Percentiles rank a stretch among this genome's conserved stretches.
Conservation (phyloP, 805 yeast genomes). For the Blastobotrys mokoenaii region DNA sequence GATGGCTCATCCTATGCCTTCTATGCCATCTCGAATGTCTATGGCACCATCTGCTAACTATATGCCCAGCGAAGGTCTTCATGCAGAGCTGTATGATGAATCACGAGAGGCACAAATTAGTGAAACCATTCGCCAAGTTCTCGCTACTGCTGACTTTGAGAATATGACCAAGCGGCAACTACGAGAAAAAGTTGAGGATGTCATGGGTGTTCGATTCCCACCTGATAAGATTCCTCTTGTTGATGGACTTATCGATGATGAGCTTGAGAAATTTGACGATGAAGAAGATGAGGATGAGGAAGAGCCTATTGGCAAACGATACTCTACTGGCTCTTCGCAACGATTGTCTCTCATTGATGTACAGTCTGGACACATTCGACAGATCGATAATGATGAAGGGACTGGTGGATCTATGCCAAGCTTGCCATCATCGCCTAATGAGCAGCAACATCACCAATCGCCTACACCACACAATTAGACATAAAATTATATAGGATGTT, state of each 20-base stretch:
- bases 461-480: too few species aligned
- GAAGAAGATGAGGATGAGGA: conserved; percentile 3
- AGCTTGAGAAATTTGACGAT: conserved; percentile 21
- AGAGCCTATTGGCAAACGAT: too few species aligned
- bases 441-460: too few species aligned
- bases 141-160: conserved; percentile 27
- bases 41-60: neutral
- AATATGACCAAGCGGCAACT: conserved; percentile 30
- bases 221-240: conserved; percentile 25
- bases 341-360: too few species aligned
- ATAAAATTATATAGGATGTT: too few species aligned
- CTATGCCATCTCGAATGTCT: neutral
- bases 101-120: conserved; percentile 21
- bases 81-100: conserved; percentile 9
- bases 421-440: too few species aligned
- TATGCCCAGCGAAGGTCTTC: conserved; percentile 8
- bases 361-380: too few species aligned
- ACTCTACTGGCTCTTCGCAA: too few species aligned
- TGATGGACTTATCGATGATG: conserved; percentile 29
- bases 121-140: conserved; percentile 25
- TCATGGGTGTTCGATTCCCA: conserved; percentile 27
- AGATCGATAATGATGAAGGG: too few species aligned
- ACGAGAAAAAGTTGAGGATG: conserved; percentile 29
- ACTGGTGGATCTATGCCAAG: too few species aligned
- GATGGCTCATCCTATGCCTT: neutral